Conservation (phyloP, 495 filamentous ascomycete species). For the Penicillium manginii region DNA sequence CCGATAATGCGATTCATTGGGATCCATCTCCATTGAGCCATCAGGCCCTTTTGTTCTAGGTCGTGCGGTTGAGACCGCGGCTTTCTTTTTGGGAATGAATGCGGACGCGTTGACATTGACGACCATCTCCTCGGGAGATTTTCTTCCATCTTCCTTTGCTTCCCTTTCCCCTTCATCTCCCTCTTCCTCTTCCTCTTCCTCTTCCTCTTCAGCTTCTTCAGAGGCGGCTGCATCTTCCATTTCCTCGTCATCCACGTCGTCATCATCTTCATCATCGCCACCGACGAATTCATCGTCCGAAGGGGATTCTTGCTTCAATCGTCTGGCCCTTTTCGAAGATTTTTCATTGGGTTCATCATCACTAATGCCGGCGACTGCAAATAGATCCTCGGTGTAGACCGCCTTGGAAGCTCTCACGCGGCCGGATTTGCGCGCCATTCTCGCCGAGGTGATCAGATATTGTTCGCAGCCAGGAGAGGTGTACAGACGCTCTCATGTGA, state of each 20-base stretch:
- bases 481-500: background rate
- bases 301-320: conserved; percentile 18
- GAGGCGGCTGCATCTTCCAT: conserved; percentile 17
- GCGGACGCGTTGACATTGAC: background rate
- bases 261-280: conserved; percentile 19
- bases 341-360: conserved; percentile 23
- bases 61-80: background rate
- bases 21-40: conserved; percentile 21
- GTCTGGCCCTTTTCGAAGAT: conserved; percentile 24
- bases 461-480: background rate
- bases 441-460: background rate
- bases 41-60: conserved; percentile 25
- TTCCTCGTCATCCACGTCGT: conserved; percentile 23
- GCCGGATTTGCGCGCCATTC: conserved; percentile 45
- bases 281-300: conserved; percentile 38
- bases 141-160: conserved; percentile 17
- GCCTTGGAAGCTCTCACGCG: conserved; percentile 36
- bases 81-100: background rate
- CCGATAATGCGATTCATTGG: conserved; percentile 38
- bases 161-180: no score
- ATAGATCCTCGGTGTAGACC: conserved; percentile 43
- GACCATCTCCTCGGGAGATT: conserved; percentile 4
- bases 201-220: conserved; percentile 18
- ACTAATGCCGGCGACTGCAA: conserved; percentile 35
- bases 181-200: conserved; percentile 17